Evolutionary conservation across 2,329 filamentous ascomycete species (phyloP), one percentile per base, ranked within the genome.

Genomic region (Alternaria atra): DNA sequence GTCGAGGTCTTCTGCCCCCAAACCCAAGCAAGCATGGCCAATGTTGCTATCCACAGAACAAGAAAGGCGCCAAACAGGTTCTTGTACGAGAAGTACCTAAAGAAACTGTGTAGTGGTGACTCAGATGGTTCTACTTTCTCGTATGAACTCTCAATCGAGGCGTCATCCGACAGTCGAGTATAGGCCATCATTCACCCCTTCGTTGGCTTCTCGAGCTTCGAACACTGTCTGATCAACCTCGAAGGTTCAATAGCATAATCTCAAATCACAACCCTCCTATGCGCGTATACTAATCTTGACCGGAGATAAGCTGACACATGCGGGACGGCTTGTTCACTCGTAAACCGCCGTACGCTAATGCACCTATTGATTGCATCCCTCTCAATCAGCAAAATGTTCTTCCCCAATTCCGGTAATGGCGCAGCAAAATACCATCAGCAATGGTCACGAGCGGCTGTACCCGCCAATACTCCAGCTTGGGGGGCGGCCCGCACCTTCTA

Each of bases 21-120:
- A 25, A 40, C 12, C 40, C 44, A 59, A 12, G 37, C 56, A 39
- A 62, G 42, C 10, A n/a, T 52, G 30, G 13, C 44, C 6, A 17
- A n/a, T 10, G 40, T 59, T 34, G 25, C 37, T 10, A 60, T 48
- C 44, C 51, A 55, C 7, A 55, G 51, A 40, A 29, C 23, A 42
- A 55, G 20, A 17, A 39, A 43, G 25, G 55, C 20, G 9, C 42
- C 12, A 27, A 52, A 59, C 15, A 59, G 10, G 9, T 32, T 55
- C 34, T 12, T 52, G 35, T 55, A 55, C 8, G 29, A 52, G 7
- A 52, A 34, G 5, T 27, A 46, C 2, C 17, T 25, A 17, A 52
- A 20, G 7, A 8, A 29, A 10, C 9, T 27, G 8, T 10, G 32
- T 15, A 17, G 29, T 35, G 12, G 39, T 8, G 17, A 39, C 6